phyloP scores from a whole-genome alignment of 257 asterid genomes.

The Misopates orontium region DNA sequence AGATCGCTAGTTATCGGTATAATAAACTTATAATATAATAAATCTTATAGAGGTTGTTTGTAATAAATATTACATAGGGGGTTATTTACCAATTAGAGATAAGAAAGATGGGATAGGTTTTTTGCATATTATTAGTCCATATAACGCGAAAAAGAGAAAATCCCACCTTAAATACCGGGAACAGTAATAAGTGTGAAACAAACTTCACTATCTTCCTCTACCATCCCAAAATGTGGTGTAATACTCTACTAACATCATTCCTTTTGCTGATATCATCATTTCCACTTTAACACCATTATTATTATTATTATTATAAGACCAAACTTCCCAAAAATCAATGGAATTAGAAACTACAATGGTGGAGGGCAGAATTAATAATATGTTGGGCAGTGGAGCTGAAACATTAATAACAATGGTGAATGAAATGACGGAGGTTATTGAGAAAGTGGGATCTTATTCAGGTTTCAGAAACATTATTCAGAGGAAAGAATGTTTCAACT shows the following conservation, averaged over 20 bases:
- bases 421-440: conserved; percentile 47
- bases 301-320: too few species aligned
- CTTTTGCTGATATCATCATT: not conserved
- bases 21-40: too few species aligned
- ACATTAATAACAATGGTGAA: too few species aligned
- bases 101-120: too few species aligned
- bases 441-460: conserved; percentile 29
- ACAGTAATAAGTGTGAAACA: conserved; percentile 26
- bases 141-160: too few species aligned
- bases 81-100: too few species aligned
- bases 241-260: conserved; percentile 9
- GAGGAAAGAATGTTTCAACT: conserved; percentile 45
- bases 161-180: conserved; percentile 37
- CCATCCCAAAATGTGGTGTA: conserved; percentile 12
- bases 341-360: conserved; percentile 13
- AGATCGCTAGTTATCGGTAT: too few species aligned
- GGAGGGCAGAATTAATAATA: conserved; percentile 17
- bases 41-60: too few species aligned
- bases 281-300: too few species aligned
- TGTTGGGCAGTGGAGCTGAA: too few species aligned
- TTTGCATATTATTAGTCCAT: too few species aligned
- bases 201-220: conserved; percentile 9
- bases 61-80: too few species aligned
- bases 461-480: conserved; percentile 55
- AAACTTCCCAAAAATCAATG: not conserved